Conservation (phyloP, 1,284 basidiomycete genomes). For the Microbotryum silenes-acaulis region DNA sequence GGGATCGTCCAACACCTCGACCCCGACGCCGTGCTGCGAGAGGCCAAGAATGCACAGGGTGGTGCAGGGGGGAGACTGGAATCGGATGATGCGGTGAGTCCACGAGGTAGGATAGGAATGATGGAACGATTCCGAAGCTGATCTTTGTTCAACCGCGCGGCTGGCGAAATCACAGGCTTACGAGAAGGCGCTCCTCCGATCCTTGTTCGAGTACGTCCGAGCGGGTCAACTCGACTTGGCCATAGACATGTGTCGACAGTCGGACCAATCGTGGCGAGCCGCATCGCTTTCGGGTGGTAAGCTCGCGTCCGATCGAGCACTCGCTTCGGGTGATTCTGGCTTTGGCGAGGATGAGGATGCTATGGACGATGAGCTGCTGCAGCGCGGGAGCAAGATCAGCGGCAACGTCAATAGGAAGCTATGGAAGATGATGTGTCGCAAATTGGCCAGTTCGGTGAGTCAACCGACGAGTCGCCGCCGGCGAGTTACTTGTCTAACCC, state of each 20-base stretch:
- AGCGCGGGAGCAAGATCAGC: conserved; percentile 60
- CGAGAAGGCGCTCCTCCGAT: conserved; percentile 65
- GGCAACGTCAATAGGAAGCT: conserved; percentile 60
- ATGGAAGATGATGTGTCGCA: conserved; percentile 77
- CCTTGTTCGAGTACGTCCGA: conserved; percentile 67
- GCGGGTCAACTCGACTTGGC: conserved; percentile 76
- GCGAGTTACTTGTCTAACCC: not conserved
- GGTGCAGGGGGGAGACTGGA: conserved; percentile 46
- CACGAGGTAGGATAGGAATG: not conserved
- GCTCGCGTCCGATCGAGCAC: conserved; percentile 62
- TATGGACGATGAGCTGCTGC: conserved; percentile 8
- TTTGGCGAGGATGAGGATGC: conserved; percentile 48
- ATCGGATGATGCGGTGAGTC: conserved; percentile 58
- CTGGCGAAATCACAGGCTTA: conserved; percentile 50
- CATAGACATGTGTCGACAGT: conserved; percentile 68
- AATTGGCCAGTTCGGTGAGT: conserved; percentile 64
- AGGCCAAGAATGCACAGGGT: conserved; percentile 46
- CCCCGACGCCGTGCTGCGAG: conserved; percentile 54
- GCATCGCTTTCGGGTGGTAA: conserved; percentile 71
- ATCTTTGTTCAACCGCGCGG: not conserved
- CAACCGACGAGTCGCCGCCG: not conserved
- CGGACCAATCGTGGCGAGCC: conserved; percentile 84
- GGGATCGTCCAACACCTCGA: conserved; percentile 58
- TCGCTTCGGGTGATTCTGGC: conserved; percentile 49
- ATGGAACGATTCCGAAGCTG: too few relatives aligned